Percentiles rank a stretch among this genome's conserved stretches.
Evolutionary conservation across 305 asterid species (phyloP).

Genomic region (Ruellia speciosa): DNA sequence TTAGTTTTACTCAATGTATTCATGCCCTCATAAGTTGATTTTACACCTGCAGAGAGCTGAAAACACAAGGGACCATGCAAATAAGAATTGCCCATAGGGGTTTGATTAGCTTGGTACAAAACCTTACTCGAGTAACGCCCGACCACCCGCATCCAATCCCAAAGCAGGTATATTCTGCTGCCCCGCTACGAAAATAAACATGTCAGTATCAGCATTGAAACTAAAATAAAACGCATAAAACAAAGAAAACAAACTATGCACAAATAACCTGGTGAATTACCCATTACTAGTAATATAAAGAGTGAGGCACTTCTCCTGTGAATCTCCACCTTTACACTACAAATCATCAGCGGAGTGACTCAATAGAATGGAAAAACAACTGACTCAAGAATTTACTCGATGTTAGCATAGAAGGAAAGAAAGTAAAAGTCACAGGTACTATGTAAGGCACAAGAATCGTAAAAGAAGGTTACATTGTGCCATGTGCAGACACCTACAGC

Average conservation of each 20-base stretch:
- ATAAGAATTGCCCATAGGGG: conserved; percentile 14
- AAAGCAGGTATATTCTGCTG: conserved; percentile 74
- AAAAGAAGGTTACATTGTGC: too few relatives aligned
- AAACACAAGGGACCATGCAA: conserved; percentile 16
- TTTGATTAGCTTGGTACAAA: conserved; percentile 15
- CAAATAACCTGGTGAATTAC: conserved; percentile 31
- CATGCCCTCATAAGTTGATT: conserved; percentile 39
- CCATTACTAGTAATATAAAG: conserved; percentile 52
- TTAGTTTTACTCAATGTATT: conserved; percentile 32
- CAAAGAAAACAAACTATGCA: conserved; percentile 12
- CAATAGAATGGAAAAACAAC: conserved; percentile 9
- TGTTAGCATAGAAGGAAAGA: not conserved
- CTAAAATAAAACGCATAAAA: conserved; percentile 4
- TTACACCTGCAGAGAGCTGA: conserved; percentile 58
- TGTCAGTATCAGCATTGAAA: conserved; percentile 19
- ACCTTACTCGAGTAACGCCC: conserved; percentile 62
- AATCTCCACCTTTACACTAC: conserved; percentile 75
- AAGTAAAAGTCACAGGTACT: not conserved
- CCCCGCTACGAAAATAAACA: conserved; percentile 38
- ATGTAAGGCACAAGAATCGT: too few relatives aligned
- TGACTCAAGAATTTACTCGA: not conserved
- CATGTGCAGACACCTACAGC: not conserved
- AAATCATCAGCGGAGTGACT: conserved; percentile 24
- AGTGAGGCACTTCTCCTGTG: conserved; percentile 63
- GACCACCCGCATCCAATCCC: conserved; percentile 88